A percentile compares a stretch with the other conserved stretches of the same genome.
phyloP scores from a whole-genome alignment of 805 yeast genomes.

The Candida ipomoeae region DNA sequence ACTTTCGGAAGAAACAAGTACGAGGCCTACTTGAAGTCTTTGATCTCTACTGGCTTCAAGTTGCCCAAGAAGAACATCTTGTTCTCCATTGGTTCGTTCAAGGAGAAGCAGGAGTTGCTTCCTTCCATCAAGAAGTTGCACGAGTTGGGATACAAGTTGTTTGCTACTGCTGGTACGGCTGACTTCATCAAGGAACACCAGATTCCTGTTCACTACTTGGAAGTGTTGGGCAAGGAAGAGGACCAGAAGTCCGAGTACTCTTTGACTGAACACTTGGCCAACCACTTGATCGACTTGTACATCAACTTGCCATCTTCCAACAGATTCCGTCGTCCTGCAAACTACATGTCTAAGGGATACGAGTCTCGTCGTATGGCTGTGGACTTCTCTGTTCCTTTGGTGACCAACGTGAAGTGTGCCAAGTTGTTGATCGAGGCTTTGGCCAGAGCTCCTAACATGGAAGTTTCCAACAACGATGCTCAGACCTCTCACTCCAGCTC shows the following conservation, averaged over 20 bases:
- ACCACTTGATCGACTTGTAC: conserved; percentile 92
- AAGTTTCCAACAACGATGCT: conserved; percentile 73
- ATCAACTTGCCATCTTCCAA: conserved; percentile 95
- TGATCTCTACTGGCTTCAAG: conserved; percentile 92
- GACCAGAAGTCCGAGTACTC: conserved; percentile 91
- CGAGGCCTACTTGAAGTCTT: conserved; percentile 94
- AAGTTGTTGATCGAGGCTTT: conserved; percentile 93
- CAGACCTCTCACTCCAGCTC: conserved; percentile 86
- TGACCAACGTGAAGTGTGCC: conserved; percentile 96
- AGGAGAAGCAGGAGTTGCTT: conserved; percentile 89
- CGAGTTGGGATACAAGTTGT: conserved; percentile 82
- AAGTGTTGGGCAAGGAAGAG: conserved; percentile 69
- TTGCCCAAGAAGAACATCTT: conserved; percentile 92
- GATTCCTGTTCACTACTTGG: conserved; percentile 91
- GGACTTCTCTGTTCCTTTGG: conserved; percentile 95
- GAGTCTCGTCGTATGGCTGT: conserved; percentile 99
- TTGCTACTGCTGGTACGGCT: conserved; percentile 99
- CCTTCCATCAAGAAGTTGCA: conserved; percentile 80
- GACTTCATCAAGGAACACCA: conserved; percentile 95
- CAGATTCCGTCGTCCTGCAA: conserved; percentile 98
- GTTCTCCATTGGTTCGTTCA: conserved; percentile 92
- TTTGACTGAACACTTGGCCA: conserved; percentile 92
- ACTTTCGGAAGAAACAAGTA: conserved; percentile 93
- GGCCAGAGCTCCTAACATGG: conserved; percentile 62
- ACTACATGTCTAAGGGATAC: conserved; percentile 96